Evolutionary conservation across 2,329 filamentous ascomycete genomes (phyloP), one percentile per base, ranked within the genome.

Genomic region (Aspergillus brasiliensis): DNA sequence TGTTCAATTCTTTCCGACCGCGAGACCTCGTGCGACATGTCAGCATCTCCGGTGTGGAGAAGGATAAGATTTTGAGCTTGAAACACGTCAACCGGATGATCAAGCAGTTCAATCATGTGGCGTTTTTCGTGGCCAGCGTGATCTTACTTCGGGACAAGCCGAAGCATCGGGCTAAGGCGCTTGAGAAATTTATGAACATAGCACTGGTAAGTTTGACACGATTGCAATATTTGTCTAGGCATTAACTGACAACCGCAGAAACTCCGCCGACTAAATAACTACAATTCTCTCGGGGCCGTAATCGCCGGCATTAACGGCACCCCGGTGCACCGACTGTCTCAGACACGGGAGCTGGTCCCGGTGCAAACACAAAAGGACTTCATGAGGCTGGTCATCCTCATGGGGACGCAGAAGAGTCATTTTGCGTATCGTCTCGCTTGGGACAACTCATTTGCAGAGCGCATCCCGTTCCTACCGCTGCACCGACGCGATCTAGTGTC

Each of bases 371-470:
- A 90, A 67, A 96, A 93, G 75, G 88, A 92, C 62, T 98, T 96
- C 73, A 89, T 94, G 73, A 87, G 92, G 62, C 82, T 98, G 27
- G 91, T 92, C 51, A 90, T 97, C 63, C 83, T 99, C 60, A 98
- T 99, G 95, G 88, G 91, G 34, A 91, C 91, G 4, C 90, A 94
- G 67, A 95, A 95, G 78, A 94, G 91, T 64, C 91, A 97, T 74
- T 96, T 93, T 65, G 91, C 94, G 8, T 99, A 99, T 76, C 90
- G 95, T n/a, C 80, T 98, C 28, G 95, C 95, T 0, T 98, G 95
- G 93, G 93, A 97, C 68, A 99, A 98, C 73, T 96, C 92, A 17
- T 90, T 92, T 1, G 81, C 91, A 10, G 92, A 96, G 65, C 86
- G 93, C 28, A 98, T 99, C 48, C 95, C 95, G 0, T 98, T 96